These are phyloP conservation scores for Turnera subulata DNA, from an alignment of 345 rosid genomes.

Conservation along the genomic window DNA sequence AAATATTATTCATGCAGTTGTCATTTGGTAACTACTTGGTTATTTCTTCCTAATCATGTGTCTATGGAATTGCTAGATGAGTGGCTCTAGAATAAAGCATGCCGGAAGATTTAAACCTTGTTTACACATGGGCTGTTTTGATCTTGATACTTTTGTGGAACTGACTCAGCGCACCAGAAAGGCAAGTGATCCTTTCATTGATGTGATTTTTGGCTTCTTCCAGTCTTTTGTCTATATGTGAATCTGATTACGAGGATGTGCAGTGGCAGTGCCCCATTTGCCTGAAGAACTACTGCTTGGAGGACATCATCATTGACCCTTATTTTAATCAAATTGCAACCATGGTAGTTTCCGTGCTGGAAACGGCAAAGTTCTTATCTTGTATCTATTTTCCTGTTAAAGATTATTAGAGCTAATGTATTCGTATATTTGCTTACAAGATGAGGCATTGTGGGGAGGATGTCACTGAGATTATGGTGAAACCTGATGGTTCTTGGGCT, in stretches of 20 bases:
- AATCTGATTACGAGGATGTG: constrained; percentile 1
- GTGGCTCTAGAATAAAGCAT: constrained; percentile 34
- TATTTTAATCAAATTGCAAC: constrained; percentile 29
- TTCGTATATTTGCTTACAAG: constrained; percentile 12
- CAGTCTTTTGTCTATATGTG: background rate
- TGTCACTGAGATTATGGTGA: constrained; percentile 34
- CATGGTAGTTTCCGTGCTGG: constrained; percentile 15
- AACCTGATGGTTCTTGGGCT: constrained; percentile 41
- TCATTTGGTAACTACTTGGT: background rate
- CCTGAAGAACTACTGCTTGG: constrained; percentile 33
- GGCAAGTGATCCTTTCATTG: constrained; percentile 14
- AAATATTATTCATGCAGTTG: background rate
- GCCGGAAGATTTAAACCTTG: constrained; percentile 36
- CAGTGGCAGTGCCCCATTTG: constrained; percentile 44
- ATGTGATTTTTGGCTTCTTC: background rate
- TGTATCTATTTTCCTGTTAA: background rate
- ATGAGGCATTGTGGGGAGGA: constrained; percentile 35
- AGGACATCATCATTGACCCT: constrained; percentile 26
- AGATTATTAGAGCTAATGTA: background rate
- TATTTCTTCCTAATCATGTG: background rate
- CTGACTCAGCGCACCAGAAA: constrained; percentile 30
- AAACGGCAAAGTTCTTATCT: background rate
- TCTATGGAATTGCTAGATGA: constrained; percentile 14
- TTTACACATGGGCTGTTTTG: constrained; percentile 35
- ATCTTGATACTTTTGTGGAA: constrained; percentile 33